phyloP scores from a whole-genome alignment of 352 stramenopile species.

The Bremia lactucae region DNA sequence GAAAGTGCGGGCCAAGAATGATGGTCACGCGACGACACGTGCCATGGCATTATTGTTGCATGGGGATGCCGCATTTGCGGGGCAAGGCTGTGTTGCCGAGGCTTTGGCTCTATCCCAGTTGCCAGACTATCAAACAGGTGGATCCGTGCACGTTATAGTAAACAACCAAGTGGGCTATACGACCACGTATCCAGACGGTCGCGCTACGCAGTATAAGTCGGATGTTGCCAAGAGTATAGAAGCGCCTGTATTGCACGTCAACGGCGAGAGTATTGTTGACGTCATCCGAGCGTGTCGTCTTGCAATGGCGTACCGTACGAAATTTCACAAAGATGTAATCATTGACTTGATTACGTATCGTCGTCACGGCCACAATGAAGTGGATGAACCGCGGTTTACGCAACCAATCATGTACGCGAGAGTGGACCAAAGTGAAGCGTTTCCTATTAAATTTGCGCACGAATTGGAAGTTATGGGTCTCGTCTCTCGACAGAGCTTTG shows the following conservation, averaged over 20 bases:
- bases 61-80: constrained; percentile 79
- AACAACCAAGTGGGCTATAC: constrained; percentile 89
- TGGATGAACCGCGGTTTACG: constrained; percentile 83
- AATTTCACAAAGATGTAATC: constrained; percentile 81
- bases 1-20: constrained; percentile 78
- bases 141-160: constrained; percentile 79
- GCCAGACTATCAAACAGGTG: constrained; percentile 61
- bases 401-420: constrained; percentile 82
- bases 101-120: constrained; percentile 65
- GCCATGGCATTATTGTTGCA: constrained; percentile 82
- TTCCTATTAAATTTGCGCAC: constrained; percentile 60
- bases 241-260: constrained; percentile 81
- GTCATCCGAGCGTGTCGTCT: constrained; percentile 69
- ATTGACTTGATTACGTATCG: constrained; percentile 80
- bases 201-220: constrained; percentile 75
- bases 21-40: constrained; percentile 26
- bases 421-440: constrained; percentile 49
- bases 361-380: constrained; percentile 85
- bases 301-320: constrained; percentile 71
- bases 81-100: constrained; percentile 77
- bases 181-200: constrained; percentile 68
- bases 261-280: constrained; percentile 67
- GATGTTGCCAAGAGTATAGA: constrained; percentile 81
- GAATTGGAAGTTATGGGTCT: constrained; percentile 50
- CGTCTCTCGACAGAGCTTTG: constrained; percentile 38